Evolutionary conservation across 345 rosid species (phyloP).

Genomic region (Ailanthus altissimus): DNA sequence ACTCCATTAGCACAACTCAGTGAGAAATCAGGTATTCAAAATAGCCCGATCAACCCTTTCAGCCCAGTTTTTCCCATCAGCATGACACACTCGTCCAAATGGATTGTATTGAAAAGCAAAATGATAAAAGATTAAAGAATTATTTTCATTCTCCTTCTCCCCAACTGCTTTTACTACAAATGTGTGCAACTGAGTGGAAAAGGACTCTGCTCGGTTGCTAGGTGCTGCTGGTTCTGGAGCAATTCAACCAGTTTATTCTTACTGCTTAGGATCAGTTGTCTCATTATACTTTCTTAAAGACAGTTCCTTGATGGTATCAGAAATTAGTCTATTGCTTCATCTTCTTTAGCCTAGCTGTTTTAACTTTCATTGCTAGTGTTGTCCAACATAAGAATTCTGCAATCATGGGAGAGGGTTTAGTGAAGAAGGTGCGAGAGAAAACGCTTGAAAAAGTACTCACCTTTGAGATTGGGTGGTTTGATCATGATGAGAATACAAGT

Average conservation of each 20-base stretch:
- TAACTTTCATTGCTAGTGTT: slow-evolving; percentile 39
- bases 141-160: slow-evolving; percentile 18
- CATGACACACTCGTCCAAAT: slow-evolving; percentile 22
- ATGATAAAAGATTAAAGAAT: neutral
- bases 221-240: slow-evolving; percentile 44
- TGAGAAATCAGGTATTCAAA: too few species aligned
- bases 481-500: slow-evolving; percentile 48
- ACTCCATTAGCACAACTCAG: too few species aligned
- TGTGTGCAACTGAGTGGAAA: slow-evolving; percentile 53
- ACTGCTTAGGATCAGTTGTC: slow-evolving; percentile 38
- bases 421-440: slow-evolving; percentile 42
- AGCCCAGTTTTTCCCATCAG: too few species aligned
- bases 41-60: too few species aligned
- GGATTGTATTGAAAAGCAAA: slow-evolving; percentile 17
- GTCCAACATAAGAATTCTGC: slow-evolving; percentile 54
- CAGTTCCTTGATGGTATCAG: slow-evolving; percentile 30
- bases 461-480: slow-evolving; percentile 56
- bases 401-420: slow-evolving; percentile 43
- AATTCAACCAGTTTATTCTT: slow-evolving; percentile 40
- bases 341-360: slow-evolving; percentile 37
- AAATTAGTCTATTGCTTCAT: slow-evolving; percentile 39
- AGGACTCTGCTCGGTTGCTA: slow-evolving; percentile 40
- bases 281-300: slow-evolving; percentile 44
- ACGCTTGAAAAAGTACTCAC: slow-evolving; percentile 40
- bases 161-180: slow-evolving; percentile 37